Conservation (phyloP, 2,329 filamentous ascomycete genomes). For the Trichophyton rubrum region DNA sequence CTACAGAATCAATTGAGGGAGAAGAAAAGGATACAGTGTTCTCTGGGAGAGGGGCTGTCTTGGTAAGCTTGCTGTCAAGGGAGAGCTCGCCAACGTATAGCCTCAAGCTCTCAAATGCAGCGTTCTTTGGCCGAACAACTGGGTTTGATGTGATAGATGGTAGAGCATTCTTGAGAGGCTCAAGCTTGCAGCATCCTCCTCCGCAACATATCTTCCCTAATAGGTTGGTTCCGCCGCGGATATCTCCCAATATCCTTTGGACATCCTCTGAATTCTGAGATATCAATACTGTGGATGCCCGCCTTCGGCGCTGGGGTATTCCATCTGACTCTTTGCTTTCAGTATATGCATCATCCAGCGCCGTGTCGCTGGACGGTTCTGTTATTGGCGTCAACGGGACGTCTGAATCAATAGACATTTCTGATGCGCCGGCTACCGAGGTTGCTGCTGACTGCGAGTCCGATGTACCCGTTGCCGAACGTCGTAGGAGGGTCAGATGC, state of each 20-base stretch:
- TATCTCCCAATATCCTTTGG: conserved; percentile 44
- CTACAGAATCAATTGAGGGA: conserved; percentile 22
- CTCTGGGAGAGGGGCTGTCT: conserved; percentile 58
- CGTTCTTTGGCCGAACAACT: conserved; percentile 58
- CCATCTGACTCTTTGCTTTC: conserved; percentile 9
- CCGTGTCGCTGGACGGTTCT: conserved; percentile 24
- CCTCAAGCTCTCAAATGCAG: conserved; percentile 67
- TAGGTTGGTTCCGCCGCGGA: conserved; percentile 44
- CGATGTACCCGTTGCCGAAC: conserved; percentile 17
- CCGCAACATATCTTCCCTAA: conserved; percentile 53
- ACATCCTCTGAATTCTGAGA: conserved; percentile 49
- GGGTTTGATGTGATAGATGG: conserved; percentile 32
- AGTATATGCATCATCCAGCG: conserved; percentile 19
- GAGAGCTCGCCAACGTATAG: conserved; percentile 66
- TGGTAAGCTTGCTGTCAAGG: conserved; percentile 55
- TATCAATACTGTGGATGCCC: conserved; percentile 39
- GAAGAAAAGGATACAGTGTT: conserved; percentile 56
- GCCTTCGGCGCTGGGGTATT: conserved; percentile 19
- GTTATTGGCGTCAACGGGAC: conserved; percentile 30
- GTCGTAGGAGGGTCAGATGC: conserved; percentile 26
- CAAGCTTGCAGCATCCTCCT: conserved; percentile 51
- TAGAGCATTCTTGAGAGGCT: conserved; percentile 39
- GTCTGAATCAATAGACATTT: conserved; percentile 22
- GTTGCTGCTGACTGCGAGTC: conserved; percentile 21
- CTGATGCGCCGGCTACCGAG: conserved; percentile 21